Evolutionary conservation across 805 yeast genomes (phyloP).

Genomic region (Metschnikowia chrysomelidarum): DNA sequence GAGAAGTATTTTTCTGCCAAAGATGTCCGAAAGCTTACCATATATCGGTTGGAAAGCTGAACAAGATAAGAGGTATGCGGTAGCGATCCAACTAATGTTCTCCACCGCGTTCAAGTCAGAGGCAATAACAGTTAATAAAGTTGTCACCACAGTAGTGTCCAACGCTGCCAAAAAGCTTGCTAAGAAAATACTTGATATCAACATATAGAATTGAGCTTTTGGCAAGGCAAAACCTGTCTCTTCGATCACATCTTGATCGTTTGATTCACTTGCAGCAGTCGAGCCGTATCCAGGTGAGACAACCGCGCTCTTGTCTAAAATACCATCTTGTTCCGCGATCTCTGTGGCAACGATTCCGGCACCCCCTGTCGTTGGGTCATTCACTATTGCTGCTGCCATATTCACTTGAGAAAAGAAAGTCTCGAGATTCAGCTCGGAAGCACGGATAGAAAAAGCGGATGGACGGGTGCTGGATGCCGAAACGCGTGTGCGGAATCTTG

Average conservation of each 20-base stretch:
- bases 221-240: constrained; percentile 24
- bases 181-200: constrained; percentile 33
- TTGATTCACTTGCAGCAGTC: not conserved
- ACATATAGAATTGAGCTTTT: constrained; percentile 26
- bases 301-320: not conserved
- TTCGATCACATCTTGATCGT: not conserved
- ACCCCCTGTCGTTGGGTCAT: constrained; percentile 11
- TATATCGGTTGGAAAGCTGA: constrained; percentile 74
- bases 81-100: constrained; percentile 70
- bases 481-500: no score
- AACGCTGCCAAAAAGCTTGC: constrained; percentile 58
- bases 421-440: no score
- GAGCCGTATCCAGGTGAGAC: constrained; percentile 4
- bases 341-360: constrained; percentile 13
- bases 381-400: no score
- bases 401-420: no score
- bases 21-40: constrained; percentile 70
- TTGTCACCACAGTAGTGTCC: constrained; percentile 67
- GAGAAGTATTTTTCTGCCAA: constrained; percentile 58
- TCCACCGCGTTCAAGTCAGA: constrained; percentile 65
- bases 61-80: constrained; percentile 63
- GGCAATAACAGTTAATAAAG: constrained; percentile 62
- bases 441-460: no score
- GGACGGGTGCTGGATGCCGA: no score
- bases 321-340: constrained; percentile 3